These are phyloP conservation scores for Alnus glutinosa DNA, from an alignment of 306 rosid genomes.

Conservation along the genomic window DNA sequence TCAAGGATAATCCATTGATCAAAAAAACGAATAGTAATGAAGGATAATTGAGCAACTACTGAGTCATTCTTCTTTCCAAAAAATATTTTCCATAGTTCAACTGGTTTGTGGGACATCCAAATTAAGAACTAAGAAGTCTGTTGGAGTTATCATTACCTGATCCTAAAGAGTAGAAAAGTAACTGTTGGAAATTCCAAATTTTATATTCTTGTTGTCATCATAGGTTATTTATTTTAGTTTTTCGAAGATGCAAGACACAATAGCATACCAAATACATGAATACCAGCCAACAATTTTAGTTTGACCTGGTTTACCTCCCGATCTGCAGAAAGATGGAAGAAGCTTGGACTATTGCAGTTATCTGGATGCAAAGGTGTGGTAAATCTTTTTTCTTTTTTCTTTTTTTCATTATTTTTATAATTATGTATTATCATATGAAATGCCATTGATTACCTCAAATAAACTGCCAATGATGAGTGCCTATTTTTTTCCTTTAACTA, in stretches of 20 bases:
- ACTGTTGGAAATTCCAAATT: neutral
- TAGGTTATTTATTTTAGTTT: slow-evolving; percentile 18
- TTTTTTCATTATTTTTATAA: neutral
- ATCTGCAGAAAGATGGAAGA: slow-evolving; percentile 78
- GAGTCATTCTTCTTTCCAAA: neutral
- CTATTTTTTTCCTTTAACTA: neutral
- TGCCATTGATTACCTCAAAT: neutral
- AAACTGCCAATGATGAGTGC: neutral
- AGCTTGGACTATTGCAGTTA: slow-evolving; percentile 75
- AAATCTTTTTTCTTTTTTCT: neutral
- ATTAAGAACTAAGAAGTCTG: neutral
- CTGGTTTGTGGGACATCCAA: neutral
- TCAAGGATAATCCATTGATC: neutral
- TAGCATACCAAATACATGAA: neutral
- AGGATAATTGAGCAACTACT: neutral
- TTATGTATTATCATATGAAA: neutral
- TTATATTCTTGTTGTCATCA: slow-evolving; percentile 11
- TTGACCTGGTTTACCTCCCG: slow-evolving; percentile 16
- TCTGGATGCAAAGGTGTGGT: slow-evolving; percentile 80
- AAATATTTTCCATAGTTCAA: neutral
- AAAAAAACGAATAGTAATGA: neutral
- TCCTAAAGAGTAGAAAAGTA: neutral
- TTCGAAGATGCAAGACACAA: neutral
- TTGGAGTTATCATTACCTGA: neutral
- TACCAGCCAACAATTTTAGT: slow-evolving; percentile 1